phyloP scores from a whole-genome alignment of 768 basidiomycete genomes.

The Rhodosporidiobolus sp. region DNA sequence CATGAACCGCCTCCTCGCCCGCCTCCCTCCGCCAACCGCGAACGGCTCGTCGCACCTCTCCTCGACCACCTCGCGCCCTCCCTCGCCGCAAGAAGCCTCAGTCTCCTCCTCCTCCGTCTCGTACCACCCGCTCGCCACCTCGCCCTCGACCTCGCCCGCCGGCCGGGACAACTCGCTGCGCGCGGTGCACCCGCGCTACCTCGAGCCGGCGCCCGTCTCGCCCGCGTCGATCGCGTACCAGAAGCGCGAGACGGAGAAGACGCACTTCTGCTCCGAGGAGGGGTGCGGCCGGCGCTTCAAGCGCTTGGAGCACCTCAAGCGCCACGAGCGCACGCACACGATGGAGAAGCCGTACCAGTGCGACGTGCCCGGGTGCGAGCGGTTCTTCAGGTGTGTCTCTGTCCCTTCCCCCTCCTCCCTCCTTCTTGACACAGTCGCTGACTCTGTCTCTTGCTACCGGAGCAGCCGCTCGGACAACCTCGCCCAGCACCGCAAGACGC shows the following conservation, averaged over 20 bases:
- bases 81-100: no score
- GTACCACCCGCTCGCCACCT: not conserved
- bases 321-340: constrained; percentile 42
- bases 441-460: not conserved
- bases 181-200: constrained; percentile 24
- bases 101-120: not conserved
- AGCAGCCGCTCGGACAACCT: constrained; percentile 63
- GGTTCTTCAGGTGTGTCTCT: constrained; percentile 28
- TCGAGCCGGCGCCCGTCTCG: not conserved
- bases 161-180: no score
- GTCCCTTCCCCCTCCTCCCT: not conserved
- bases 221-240: not conserved
- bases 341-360: constrained; percentile 40
- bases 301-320: constrained; percentile 37
- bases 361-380: constrained; percentile 30
- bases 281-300: constrained; percentile 37
- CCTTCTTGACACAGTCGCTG: no score
- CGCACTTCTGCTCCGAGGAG: constrained; percentile 23
- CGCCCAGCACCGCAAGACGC: constrained; percentile 78
- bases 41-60: not conserved
- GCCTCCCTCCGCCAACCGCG: not conserved
- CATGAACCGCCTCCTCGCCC: constrained; percentile 31
- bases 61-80: not conserved
- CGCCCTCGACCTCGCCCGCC: not conserved
- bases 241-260: not conserved